Evolutionary conservation across 169 alveolate species (phyloP).

Genomic region (Cryptosporidium ubiquitum): DNA sequence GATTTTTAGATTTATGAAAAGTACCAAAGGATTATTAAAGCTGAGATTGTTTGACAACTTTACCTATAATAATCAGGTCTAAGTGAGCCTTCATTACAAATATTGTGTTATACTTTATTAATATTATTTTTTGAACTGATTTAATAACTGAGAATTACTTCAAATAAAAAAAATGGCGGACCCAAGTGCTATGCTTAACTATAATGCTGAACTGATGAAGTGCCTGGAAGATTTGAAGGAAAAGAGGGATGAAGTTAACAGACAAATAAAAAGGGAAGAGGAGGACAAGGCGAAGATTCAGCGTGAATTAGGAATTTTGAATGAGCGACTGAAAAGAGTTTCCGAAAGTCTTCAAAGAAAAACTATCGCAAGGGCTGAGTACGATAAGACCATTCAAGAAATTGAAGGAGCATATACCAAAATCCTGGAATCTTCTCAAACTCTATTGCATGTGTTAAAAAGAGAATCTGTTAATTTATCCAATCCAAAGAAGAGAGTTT

Average conservation of each 20-base stretch:
- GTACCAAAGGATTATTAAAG: not conserved
- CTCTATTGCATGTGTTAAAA: constrained; percentile 90
- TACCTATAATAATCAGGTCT: not conserved
- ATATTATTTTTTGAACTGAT: too few species aligned
- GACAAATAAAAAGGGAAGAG: constrained; percentile 88
- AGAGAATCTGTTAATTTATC: constrained; percentile 85
- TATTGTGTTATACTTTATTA: not conserved
- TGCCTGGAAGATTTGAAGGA: constrained; percentile 90
- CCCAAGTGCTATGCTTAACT: constrained; percentile 82
- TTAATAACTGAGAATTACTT: constrained; percentile 80
- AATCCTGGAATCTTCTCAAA: constrained; percentile 91
- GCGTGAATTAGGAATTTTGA: constrained; percentile 84
- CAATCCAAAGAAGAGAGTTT: constrained; percentile 80
- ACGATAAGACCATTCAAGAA: constrained; percentile 91
- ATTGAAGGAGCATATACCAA: constrained; percentile 92
- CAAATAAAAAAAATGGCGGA: constrained; percentile 52
- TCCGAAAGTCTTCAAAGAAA: constrained; percentile 86
- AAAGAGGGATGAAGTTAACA: constrained; percentile 87
- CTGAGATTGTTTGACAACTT: not conserved
- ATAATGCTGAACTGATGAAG: constrained; percentile 90
- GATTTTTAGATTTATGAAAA: not conserved
- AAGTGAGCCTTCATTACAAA: not conserved
- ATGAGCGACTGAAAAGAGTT: constrained; percentile 85
- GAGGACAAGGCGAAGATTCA: constrained; percentile 86
- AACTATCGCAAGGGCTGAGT: constrained; percentile 90